phyloP scores from a whole-genome alignment of 345 rosid species.

The Sonneratia alba region DNA sequence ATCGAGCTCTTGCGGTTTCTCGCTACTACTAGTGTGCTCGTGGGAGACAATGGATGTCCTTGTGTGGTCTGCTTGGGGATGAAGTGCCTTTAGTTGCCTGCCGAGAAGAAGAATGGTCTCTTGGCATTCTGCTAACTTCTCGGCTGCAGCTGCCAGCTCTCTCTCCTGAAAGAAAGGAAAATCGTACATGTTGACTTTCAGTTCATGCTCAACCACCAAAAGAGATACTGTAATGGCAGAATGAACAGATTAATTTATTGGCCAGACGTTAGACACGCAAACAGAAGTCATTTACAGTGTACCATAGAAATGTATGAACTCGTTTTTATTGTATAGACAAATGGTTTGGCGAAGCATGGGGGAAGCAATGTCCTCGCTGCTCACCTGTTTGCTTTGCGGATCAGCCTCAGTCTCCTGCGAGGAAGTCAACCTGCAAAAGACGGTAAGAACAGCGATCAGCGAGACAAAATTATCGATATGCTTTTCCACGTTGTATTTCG shows the following conservation, averaged over 20 bases:
- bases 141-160: background rate
- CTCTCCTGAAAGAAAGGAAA: background rate
- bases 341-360: too few species aligned
- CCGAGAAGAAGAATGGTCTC: constrained; percentile 1
- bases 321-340: background rate
- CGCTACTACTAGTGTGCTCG: constrained; percentile 31
- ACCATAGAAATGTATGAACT: background rate
- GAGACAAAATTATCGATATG: too few species aligned
- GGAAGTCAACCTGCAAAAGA: background rate
- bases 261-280: too few species aligned
- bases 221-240: too few species aligned
- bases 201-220: too few species aligned
- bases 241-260: too few species aligned
- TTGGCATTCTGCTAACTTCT: constrained; percentile 2
- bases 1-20: constrained; percentile 27
- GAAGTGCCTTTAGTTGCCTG: constrained; percentile 1
- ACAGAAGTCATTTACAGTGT: too few species aligned
- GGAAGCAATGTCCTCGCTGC: background rate
- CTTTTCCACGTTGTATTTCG: too few species aligned
- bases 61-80: constrained; percentile 2
- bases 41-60: constrained; percentile 42
- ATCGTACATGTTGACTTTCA: background rate
- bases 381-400: background rate
- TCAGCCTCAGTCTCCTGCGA: background rate
- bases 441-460: too few species aligned